A percentile compares a stretch with the other conserved stretches of the same genome.
Conservation (phyloP, 2,329 filamentous ascomycete species). For the Plectosphaerella cucumerina region DNA sequence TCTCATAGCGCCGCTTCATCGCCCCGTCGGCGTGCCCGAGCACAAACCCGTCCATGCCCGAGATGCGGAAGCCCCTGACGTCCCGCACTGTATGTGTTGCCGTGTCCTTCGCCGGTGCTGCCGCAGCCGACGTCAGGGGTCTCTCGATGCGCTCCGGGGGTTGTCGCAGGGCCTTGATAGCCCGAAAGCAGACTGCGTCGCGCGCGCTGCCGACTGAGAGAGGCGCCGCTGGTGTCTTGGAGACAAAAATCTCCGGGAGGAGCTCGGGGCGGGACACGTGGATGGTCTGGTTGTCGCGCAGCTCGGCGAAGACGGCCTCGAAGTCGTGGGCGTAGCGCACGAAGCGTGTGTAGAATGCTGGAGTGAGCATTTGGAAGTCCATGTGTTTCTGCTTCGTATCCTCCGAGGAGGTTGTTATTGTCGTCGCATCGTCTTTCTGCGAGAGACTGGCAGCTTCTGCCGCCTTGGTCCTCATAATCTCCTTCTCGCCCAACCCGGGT, state of each 20-base stretch:
- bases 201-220: slow-evolving; percentile 27
- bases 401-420: slow-evolving; percentile 23
- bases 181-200: slow-evolving; percentile 37
- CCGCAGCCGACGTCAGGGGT: slow-evolving; percentile 34
- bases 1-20: slow-evolving; percentile 28
- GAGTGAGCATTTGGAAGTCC: slow-evolving; percentile 57
- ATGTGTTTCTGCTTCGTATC: slow-evolving; percentile 31
- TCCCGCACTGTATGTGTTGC: slow-evolving; percentile 21
- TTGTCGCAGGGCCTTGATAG: slow-evolving; percentile 38
- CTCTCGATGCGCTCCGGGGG: slow-evolving; percentile 35
- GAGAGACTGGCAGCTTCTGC: background rate
- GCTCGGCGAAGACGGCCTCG: slow-evolving; percentile 58
- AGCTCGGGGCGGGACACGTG: slow-evolving; percentile 51
- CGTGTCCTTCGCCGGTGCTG: slow-evolving; percentile 3
- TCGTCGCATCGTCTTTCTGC: slow-evolving; percentile 29
- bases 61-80: slow-evolving; percentile 43
- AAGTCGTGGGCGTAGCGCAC: slow-evolving; percentile 58
- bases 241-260: slow-evolving; percentile 36
- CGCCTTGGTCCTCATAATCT: background rate
- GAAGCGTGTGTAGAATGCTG: slow-evolving; percentile 64
- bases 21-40: slow-evolving; percentile 24
- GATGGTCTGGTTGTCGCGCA: slow-evolving; percentile 54
- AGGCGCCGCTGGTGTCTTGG: slow-evolving; percentile 32
- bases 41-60: slow-evolving; percentile 47
- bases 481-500: slow-evolving; percentile 27